These are phyloP conservation scores for Talaromyces islandicus DNA, from an alignment of 2,329 filamentous ascomycete genomes.

Conservation along the genomic window DNA sequence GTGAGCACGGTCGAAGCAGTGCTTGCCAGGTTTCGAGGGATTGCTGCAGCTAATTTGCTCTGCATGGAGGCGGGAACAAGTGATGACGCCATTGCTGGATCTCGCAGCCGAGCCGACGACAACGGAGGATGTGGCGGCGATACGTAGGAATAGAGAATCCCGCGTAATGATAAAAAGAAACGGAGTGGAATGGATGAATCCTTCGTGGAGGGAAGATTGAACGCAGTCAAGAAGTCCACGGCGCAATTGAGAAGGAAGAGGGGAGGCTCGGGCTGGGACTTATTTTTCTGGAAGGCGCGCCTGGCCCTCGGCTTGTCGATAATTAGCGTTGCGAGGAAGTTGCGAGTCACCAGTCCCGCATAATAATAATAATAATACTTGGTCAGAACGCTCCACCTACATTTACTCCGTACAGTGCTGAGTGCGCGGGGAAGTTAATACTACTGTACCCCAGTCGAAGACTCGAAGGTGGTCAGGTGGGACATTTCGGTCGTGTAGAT, in stretches of 20 bases:
- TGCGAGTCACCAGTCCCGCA: neutral
- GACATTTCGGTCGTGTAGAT: neutral
- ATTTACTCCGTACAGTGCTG: too few relatives aligned
- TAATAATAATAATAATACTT: too few relatives aligned
- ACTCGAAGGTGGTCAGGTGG: too few relatives aligned
- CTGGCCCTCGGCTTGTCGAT: neutral
- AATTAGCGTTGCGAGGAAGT: slow-evolving; percentile 1
- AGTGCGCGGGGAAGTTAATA: too few relatives aligned
- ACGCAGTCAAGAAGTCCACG: too few relatives aligned
- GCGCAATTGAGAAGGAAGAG: neutral
- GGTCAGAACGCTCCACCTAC: too few relatives aligned
- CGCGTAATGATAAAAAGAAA: neutral
- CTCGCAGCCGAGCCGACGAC: neutral
- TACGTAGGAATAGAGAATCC: neutral
- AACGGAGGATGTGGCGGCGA: neutral
- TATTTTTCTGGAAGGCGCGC: neutral
- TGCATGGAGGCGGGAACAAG: slow-evolving; percentile 38
- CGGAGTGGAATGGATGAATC: slow-evolving; percentile 2
- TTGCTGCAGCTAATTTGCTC: slow-evolving; percentile 36
- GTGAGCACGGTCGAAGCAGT: slow-evolving; percentile 31
- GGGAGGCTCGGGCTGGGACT: slow-evolving; percentile 10
- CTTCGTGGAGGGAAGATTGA: slow-evolving; percentile 9
- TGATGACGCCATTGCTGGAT: slow-evolving; percentile 33
- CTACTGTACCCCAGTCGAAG: too few relatives aligned
- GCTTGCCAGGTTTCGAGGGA: slow-evolving; percentile 24